A percentile compares a stretch with the other conserved stretches of the same genome.
Evolutionary conservation across 352 stramenopile species (phyloP).

Genomic region (Peronosclerospora sorghi): DNA sequence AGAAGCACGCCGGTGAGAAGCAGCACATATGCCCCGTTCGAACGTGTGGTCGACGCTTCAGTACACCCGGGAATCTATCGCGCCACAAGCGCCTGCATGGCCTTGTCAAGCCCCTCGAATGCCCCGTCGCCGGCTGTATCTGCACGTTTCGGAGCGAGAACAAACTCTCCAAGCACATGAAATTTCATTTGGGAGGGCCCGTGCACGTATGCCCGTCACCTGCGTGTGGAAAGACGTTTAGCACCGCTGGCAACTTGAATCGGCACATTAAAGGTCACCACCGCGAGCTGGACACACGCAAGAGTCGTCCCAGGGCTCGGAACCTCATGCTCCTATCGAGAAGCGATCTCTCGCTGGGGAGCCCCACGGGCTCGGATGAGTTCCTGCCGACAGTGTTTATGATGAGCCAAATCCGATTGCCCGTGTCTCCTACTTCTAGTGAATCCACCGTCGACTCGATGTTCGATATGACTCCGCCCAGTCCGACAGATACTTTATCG

Average conservation of each 20-base stretch:
- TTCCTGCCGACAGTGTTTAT: slow-evolving; percentile 2
- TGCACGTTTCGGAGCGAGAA: slow-evolving; percentile 44
- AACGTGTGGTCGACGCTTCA: slow-evolving; percentile 39
- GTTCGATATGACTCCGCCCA: slow-evolving; percentile 2
- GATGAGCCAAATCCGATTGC: slow-evolving; percentile 1
- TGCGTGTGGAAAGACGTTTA: slow-evolving; percentile 50
- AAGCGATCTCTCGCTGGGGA: slow-evolving; percentile 17
- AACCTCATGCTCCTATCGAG: slow-evolving; percentile 3
- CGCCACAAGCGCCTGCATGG: slow-evolving; percentile 51
- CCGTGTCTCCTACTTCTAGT: slow-evolving; percentile 5
- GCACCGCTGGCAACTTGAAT: slow-evolving; percentile 44
- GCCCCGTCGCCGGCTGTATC: slow-evolving; percentile 32
- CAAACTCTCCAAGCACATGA: slow-evolving; percentile 57
- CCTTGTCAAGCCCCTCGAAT: slow-evolving; percentile 35
- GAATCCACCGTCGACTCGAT: slow-evolving; percentile 4
- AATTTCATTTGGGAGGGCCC: slow-evolving; percentile 42
- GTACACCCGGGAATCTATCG: slow-evolving; percentile 44
- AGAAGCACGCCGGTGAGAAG: slow-evolving; percentile 35
- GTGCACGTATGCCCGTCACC: slow-evolving; percentile 31
- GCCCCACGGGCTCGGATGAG: slow-evolving; percentile 18
- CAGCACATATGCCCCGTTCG: slow-evolving; percentile 38
- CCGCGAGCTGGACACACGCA: slow-evolving; percentile 18
- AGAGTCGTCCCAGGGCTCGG: slow-evolving; percentile 10
- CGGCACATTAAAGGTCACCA: slow-evolving; percentile 52
- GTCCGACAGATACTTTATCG: slow-evolving; percentile 8